Percentiles rank a stretch among this genome's conserved stretches.
Evolutionary conservation across 2,329 filamentous ascomycete genomes (phyloP).

Genomic region (Zasmidium cellare): DNA sequence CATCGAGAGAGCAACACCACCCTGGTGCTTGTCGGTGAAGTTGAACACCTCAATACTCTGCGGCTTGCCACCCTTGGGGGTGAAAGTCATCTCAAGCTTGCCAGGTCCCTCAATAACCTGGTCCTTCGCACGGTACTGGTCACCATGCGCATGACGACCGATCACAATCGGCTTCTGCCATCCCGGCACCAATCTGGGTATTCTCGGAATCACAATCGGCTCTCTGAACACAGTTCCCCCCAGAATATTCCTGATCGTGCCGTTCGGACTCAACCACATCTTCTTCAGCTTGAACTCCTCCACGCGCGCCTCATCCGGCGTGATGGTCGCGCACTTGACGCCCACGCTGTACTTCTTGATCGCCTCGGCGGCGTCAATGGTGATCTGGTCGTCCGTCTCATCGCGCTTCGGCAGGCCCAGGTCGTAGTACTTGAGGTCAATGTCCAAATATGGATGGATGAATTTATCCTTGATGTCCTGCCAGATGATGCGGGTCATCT

Average conservation of each 20-base stretch:
- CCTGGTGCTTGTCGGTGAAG: constrained; percentile 70
- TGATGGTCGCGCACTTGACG: constrained; percentile 99
- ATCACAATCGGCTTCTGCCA: constrained; percentile 99
- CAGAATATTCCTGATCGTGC: constrained; percentile 70
- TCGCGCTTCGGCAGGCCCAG: constrained; percentile 89
- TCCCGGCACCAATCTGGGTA: constrained; percentile 89
- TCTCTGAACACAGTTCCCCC: constrained; percentile 98
- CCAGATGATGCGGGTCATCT: constrained; percentile 99
- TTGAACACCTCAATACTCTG: constrained; percentile 87
- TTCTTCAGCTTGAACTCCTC: constrained; percentile 99
- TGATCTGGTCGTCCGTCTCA: constrained; percentile 94
- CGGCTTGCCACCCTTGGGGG: constrained; percentile 75
- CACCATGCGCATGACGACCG: constrained; percentile 95
- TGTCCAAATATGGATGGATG: constrained; percentile 91
- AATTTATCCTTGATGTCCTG: constrained; percentile 99
- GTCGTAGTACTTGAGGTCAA: constrained; percentile 75
- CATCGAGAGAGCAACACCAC: constrained; percentile 89
- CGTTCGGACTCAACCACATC: constrained; percentile 99
- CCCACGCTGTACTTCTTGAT: constrained; percentile 99
- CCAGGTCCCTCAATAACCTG: constrained; percentile 77
- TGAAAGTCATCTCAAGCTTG: constrained; percentile 93
- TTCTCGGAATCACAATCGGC: constrained; percentile 91
- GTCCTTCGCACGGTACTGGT: constrained; percentile 98
- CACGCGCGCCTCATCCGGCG: constrained; percentile 92
- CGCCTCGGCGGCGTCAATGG: constrained; percentile 88